Base-by-base conservation (phyloP, 805 yeast species). In the Myxozyma udenii region DNA sequence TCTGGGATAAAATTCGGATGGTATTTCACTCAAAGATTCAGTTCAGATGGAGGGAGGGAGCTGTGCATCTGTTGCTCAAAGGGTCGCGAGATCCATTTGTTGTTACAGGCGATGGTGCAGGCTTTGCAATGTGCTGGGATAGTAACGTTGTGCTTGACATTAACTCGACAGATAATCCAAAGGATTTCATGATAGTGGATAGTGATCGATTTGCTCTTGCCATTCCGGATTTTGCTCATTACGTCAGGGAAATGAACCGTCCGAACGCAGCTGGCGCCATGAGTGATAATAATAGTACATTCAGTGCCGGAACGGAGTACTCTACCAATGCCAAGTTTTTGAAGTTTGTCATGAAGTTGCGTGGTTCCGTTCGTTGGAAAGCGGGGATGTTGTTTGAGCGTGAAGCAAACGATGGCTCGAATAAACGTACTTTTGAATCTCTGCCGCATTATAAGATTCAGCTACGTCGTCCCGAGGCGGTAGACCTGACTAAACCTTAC, bases 1-100 rank as follows among this genome's bases (percentile, higher is more conserved):
- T 89, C 60, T 90, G 98, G 98, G 98, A 90, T 68, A 91, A 89
- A 65, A 68, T 88, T 24, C 71, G 96, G 44, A 75, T 82, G 25
- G 74, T 84, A 14, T 71, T 88, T 61, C 97, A 90, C 70, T 95
- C 95, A 0, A 76, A 79, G 18, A 68, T 83, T 47, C 68, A 66
- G 1, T 73, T 88, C 49, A 64, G 44, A 1, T 55, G 60, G 60
- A 36, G 68, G 2, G 67, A 78, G 21, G 71, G 76, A 1, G 77
- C 71, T 3, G 64, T 71, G n/a, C 64, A 66, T 48, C 57, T 71
- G 11, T 51, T 65, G 35, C 58, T 70, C 63, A 55, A 55, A 22
- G 60, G 95, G 0, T 79, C 91, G 0, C 74, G 81, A 47, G 83
- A 84, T 62, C 98, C 98, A 0, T 89, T 89, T 64, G 72, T 77